Conservation (phyloP, 441 rosid species). For the Corymbia citriodora region DNA sequence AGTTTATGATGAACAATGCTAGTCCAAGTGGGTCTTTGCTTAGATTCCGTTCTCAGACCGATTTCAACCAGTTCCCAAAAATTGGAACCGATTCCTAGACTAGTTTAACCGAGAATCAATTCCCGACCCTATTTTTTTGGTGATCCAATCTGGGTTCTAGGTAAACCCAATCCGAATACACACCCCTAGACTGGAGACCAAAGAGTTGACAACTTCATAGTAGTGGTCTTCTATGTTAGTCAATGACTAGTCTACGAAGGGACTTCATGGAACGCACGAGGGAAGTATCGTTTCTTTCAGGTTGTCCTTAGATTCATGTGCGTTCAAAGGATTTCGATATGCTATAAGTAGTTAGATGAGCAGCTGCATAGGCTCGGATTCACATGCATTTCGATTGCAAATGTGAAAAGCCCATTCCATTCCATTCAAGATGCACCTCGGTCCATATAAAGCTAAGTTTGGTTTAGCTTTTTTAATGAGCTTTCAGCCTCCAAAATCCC, state of each 20-base stretch:
- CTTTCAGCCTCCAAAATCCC: too few species aligned
- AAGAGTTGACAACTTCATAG: rapidly evolving
- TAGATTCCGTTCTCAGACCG: too few species aligned
- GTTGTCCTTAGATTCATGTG: not conserved
- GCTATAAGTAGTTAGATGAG: not conserved
- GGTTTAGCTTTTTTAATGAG: too few species aligned
- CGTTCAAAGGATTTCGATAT: not conserved
- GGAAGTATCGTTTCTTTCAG: not conserved
- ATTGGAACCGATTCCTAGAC: too few species aligned
- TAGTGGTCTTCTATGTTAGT: not conserved
- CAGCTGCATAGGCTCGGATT: not conserved
- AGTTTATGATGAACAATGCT: not conserved
- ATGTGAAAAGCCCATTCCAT: not conserved
- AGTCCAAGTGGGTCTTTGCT: too few species aligned
- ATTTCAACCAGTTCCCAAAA: too few species aligned
- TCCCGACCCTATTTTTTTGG: too few species aligned
- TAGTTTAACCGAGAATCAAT: too few species aligned
- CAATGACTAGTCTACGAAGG: not conserved
- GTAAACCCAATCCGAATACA: too few species aligned
- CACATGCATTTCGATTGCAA: not conserved
- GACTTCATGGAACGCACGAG: not conserved
- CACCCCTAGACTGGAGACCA: not conserved
- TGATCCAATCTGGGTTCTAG: too few species aligned
- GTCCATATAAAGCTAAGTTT: not conserved
- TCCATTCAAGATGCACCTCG: not conserved